Base-by-base conservation (phyloP, 192 early-diverging fungal species). In the Coemansia sp. region DNA sequence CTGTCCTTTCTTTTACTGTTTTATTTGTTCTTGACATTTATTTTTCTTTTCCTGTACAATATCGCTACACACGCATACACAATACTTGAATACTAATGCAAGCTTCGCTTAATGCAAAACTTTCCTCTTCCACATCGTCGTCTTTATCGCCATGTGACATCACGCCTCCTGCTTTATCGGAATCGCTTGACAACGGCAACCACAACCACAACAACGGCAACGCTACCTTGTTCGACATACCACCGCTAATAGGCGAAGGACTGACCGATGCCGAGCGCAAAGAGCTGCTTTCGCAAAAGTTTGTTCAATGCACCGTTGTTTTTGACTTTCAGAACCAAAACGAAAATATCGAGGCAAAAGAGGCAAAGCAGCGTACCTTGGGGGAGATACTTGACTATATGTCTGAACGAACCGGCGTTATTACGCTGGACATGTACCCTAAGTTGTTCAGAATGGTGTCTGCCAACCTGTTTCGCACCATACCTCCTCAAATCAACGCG, bases 281-380 rank as follows among this genome's bases (percentile, higher is more conserved):
- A 60, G 94, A 95, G 18, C 82, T 99, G 49, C 90, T 99, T 60
- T 63, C 93, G 50, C 90, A 89, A 82, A 99, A 99, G 77, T 77
- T 99, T 31, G 75, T 82, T 32, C 97, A 98, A 78, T 99, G 97
- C 76, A 85, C 86, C 42, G 89, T 94, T 11, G 83, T 97, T 16
- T 99, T 98, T 68, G 97, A 99, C 72, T 99, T 99, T 67, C 96
- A 90, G 69, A 96, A 96, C 79, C 84, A 89, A 10, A 85, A 91
- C 55, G 87, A 89, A 31, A 93, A 96, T 71, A 69, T 97, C 5
- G 92, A 90, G 60, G 94, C 93, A 67, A 99, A 99, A 65, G 96
- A 99, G 67, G 93, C 98, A 65, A 99, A 99, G 74, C 89, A 93
- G 59, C 89, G 90, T 63, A 88, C 94, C 12, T 78, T 99, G 68